Evolutionary conservation across 1,284 basidiomycete genomes (phyloP), one percentile per base, ranked within the genome.

Genomic region (Cystobasidium slooffiae): DNA sequence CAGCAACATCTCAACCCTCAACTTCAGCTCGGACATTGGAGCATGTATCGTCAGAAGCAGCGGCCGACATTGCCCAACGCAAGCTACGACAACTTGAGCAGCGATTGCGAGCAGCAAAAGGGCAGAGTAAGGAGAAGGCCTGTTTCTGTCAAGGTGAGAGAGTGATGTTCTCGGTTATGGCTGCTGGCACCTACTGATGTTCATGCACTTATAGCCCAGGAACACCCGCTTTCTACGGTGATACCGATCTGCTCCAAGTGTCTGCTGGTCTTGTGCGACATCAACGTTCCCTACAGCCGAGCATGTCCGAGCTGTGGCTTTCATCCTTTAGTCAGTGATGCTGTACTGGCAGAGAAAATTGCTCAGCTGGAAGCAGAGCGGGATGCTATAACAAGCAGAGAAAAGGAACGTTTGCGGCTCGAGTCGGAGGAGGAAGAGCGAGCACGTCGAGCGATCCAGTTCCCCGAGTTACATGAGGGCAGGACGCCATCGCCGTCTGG

Each of bases 71-170:
- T 52, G 69, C 58, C 0, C 69, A 64, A 41, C 31, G 44, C 37
- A 52, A 49, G 51, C 62, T 66, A 18, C 63, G 63, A 8, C 49
- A 66, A 53, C 44, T 73, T 24, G 70, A 66, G n/a, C 31, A 46
- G 43, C 46, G 39, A 43, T 22, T 73, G 6, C 31, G 70, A 16
- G 62, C 47, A n/a, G 63, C 63, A 4, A 44, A 47, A 46, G 70
- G 70, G 8, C 39, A 66, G 18, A 46, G 53, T 52, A 73, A 75
- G 62, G 61, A 67, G 22, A 56, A 70, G 31, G 77, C 78, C 3
- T 84, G 84, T 75, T 84, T 84, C 77, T 84, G 84, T 74, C 82
- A 83, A 75, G 83, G 84, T 84, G 63, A 75, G 82, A 79, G 14
- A 24, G n/a, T 47, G 43, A 47, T 22, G 2, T 10, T 16, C 18